These are phyloP conservation scores for Liriodendron chinense DNA, from an alignment of 164 flowering plant species.

Conservation along the genomic window DNA sequence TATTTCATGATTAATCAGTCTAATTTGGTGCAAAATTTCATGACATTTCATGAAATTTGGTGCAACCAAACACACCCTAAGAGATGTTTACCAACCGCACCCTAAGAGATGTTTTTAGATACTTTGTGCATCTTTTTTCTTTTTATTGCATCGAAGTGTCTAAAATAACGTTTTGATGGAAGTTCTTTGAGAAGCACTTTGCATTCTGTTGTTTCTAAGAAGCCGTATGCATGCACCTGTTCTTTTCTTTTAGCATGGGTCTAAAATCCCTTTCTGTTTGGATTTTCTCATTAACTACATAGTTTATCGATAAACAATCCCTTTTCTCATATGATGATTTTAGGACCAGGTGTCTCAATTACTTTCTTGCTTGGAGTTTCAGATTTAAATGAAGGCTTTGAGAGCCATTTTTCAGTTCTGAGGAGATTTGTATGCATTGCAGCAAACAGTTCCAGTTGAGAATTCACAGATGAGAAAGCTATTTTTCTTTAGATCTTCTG, in stretches of 20 bases:
- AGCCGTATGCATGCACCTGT: background rate
- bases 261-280: background rate
- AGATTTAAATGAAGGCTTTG: background rate
- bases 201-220: background rate
- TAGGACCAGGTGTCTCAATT: background rate
- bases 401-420: background rate
- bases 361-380: background rate
- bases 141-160: background rate
- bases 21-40: no score
- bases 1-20: no score
- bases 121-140: background rate
- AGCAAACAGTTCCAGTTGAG: background rate
- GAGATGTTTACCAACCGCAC: no score
- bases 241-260: background rate
- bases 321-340: background rate
- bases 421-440: background rate
- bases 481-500: constrained; percentile 71
- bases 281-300: background rate
- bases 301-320: background rate
- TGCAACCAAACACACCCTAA: no score
- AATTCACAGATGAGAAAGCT: constrained; percentile 62
- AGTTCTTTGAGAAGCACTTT: background rate
- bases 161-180: background rate
- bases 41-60: no score
- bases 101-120: background rate